Conservation (phyloP, 495 filamentous ascomycete species). For the Thermothielavioides terrestris region DNA sequence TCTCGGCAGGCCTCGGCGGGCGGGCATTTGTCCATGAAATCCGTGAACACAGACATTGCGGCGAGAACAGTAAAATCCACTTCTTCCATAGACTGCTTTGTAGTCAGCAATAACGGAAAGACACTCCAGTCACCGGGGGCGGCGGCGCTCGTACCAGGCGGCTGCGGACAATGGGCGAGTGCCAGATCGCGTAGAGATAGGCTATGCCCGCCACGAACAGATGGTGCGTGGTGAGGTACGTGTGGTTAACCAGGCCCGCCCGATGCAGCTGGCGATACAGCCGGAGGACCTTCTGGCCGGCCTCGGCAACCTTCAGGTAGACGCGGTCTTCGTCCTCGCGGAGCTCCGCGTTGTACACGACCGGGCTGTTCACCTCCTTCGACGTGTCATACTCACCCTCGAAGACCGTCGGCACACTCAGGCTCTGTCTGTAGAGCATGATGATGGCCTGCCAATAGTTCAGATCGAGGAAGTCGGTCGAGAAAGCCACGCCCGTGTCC, state of each 20-base stretch:
- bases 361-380: conserved; percentile 44
- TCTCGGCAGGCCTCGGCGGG: conserved; percentile 67
- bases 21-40: conserved; percentile 36
- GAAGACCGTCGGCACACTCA: conserved; percentile 77
- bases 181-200: conserved; percentile 96
- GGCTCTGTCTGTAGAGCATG: conserved; percentile 86
- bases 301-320: conserved; percentile 88
- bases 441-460: conserved; percentile 99
- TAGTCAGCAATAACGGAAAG: conserved; percentile 22
- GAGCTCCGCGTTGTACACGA: conserved; percentile 40
- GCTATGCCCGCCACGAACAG: conserved; percentile 97
- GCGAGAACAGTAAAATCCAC: conserved; percentile 93
- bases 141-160: conserved; percentile 66
- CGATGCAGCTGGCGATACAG: conserved; percentile 86
- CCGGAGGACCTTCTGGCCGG: conserved; percentile 83
- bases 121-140: no score
- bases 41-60: conserved; percentile 56
- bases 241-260: conserved; percentile 86
- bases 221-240: conserved; percentile 93
- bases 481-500: conserved; percentile 80
- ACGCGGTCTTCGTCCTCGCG: conserved; percentile 85
- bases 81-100: conserved; percentile 71
- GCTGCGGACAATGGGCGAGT: conserved; percentile 78
- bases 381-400: conserved; percentile 68
- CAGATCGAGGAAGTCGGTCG: conserved; percentile 75